Percentiles rank a stretch among this genome's conserved stretches.
phyloP scores from a whole-genome alignment of 495 filamentous ascomycete species.

The Immersiella caudata region DNA sequence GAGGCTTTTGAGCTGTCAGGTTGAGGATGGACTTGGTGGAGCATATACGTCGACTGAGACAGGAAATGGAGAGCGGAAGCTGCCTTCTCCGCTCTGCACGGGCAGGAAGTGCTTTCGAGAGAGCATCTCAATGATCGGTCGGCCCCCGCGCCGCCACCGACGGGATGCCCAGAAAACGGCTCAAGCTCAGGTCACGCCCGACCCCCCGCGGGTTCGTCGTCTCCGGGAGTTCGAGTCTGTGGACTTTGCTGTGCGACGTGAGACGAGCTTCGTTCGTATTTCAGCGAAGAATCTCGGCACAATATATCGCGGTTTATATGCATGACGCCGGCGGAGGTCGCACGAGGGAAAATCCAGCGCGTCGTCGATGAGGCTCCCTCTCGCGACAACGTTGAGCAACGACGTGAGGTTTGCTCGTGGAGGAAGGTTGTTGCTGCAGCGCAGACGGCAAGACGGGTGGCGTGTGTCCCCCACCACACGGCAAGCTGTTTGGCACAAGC shows the following conservation, averaged over 20 bases:
- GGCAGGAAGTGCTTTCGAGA: not conserved
- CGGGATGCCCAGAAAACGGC: not conserved
- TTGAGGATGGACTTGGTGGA: not conserved
- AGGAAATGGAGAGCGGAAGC: not conserved
- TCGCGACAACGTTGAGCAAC: not conserved
- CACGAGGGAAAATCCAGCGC: not conserved
- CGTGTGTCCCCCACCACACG: conserved; percentile 15
- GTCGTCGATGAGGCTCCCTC: not conserved
- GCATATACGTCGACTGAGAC: not conserved
- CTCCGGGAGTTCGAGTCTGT: not conserved
- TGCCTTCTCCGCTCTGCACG: too few relatives aligned
- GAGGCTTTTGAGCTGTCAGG: not conserved
- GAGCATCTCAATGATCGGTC: not conserved
- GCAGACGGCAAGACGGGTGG: conserved; percentile 18
- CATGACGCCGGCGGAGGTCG: not conserved
- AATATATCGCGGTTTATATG: not conserved
- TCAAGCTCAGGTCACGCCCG: conserved; percentile 6
- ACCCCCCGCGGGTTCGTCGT: conserved; percentile 14
- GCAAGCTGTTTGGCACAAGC: conserved; percentile 10
- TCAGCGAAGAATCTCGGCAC: conserved; percentile 7
- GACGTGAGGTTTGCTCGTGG: not conserved
- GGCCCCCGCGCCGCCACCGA: not conserved
- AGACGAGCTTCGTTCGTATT: conserved; percentile 6
- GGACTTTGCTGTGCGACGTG: conserved; percentile 6
- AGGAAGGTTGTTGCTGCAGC: conserved; percentile 4